Evolutionary conservation across 768 basidiomycete genomes (phyloP).

Genomic region (Collybia nuda): DNA sequence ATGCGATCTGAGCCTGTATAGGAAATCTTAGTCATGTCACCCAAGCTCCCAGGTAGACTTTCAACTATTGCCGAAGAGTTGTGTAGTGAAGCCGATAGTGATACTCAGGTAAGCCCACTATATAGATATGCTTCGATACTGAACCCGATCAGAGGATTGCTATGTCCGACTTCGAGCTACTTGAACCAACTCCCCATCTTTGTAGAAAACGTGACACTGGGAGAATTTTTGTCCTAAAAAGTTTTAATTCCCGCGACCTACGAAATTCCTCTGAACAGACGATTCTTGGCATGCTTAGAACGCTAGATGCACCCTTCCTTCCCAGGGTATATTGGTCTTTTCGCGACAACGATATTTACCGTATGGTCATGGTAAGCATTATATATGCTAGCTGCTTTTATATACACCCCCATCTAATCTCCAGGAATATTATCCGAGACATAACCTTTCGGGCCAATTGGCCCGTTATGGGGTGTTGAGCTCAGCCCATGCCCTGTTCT

Average conservation of each 20-base stretch:
- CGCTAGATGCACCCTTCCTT: conserved; percentile 35
- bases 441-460: conserved; percentile 29
- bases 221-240: conserved; percentile 29
- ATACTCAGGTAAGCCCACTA: conserved; percentile 14
- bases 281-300: conserved; percentile 33
- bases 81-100: conserved; percentile 14
- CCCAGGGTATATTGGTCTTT: conserved; percentile 38
- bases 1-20: conserved; percentile 13
- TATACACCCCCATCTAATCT: neutral
- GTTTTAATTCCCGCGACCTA: conserved; percentile 14
- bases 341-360: conserved; percentile 34
- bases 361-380: conserved; percentile 37
- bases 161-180: conserved; percentile 35
- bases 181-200: conserved; percentile 14
- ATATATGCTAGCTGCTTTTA: neutral
- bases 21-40: conserved; percentile 50
- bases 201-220: conserved; percentile 29
- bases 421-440: conserved; percentile 33
- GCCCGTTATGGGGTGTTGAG: conserved; percentile 30
- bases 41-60: conserved; percentile 29
- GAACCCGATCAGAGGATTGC: conserved; percentile 15
- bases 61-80: conserved; percentile 32
- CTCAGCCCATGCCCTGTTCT: conserved; percentile 36
- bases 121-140: neutral
- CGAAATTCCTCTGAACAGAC: conserved; percentile 28